These are phyloP conservation scores for Pseudogymnoascus sp. DNA, from an alignment of 2,329 filamentous ascomycete species.

Conservation along the genomic window DNA sequence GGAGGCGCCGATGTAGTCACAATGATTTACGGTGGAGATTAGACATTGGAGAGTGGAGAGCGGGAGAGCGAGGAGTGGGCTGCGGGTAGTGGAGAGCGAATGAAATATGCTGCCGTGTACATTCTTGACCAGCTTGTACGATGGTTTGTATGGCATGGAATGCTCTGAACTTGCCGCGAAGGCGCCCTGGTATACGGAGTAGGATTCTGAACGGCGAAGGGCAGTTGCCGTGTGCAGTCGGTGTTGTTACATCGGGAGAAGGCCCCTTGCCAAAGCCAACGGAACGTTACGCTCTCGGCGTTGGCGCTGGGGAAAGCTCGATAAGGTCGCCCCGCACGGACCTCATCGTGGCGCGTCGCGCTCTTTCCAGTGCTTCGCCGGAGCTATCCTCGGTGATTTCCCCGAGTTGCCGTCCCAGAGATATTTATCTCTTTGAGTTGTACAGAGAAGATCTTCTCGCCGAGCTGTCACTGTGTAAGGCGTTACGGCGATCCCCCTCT, in stretches of 20 bases:
- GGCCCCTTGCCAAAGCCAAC: background rate
- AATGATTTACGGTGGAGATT: background rate
- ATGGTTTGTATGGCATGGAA: background rate
- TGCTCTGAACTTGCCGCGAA: background rate
- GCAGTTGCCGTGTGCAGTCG: background rate
- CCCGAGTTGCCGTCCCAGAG: background rate
- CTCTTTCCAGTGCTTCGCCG: background rate
- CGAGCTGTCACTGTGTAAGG: background rate
- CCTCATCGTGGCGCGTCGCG: background rate
- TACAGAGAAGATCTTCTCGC: background rate
- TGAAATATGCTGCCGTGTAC: background rate
- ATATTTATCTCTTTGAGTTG: background rate
- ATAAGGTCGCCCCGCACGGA: background rate
- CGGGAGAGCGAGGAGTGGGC: background rate
- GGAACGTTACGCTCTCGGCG: slow-evolving; percentile 5
- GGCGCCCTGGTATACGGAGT: background rate
- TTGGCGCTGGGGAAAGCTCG: background rate
- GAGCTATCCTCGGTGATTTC: background rate
- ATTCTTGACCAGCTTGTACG: background rate
- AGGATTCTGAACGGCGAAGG: background rate
- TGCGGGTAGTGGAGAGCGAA: background rate
- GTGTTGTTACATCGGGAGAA: background rate
- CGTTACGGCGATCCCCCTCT: background rate
- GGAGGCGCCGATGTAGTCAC: background rate
- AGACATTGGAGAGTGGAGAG: background rate